Evolutionary conservation across 139 green algal genomes (phyloP), one percentile per base, ranked within the genome.

Genomic region (Dunaliella primolecta): DNA sequence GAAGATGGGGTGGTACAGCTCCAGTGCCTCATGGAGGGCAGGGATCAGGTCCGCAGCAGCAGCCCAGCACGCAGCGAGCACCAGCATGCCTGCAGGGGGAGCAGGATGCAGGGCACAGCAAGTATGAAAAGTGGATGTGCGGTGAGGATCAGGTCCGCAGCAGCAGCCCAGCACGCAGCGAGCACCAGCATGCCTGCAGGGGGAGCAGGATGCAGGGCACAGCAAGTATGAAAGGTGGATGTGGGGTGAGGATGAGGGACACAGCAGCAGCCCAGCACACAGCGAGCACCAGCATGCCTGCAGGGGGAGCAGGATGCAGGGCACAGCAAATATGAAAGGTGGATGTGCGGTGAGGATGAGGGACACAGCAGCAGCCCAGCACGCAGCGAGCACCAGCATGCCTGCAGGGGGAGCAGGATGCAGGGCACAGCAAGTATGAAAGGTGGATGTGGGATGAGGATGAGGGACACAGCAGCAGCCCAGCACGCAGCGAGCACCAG

Each of bases 291-390:
- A 64, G 46, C 46, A 64, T 7, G 46, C 46, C 46, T 64, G 46
- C 46, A 64, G n/a, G n/a, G n/a, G n/a, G n/a, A n/a, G n/a, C n/a
- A n/a, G n/a, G n/a, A n/a, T n/a, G n/a, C n/a, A n/a, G n/a, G n/a
- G n/a, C n/a, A n/a, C n/a, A n/a, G n/a, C n/a, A n/a, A n/a, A n/a
- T n/a, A n/a, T n/a, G n/a, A n/a, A n/a, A n/a, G n/a, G n/a, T n/a
- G n/a, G n/a, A 20, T 86, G 80, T 24, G 87, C 82, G 64, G 82
- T 86, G 0, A 83, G 87, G 25, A 90, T 75, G 31, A 90, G 83
- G 0, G 74, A 64, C 29, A 86, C 75, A 27, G 80, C 82, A 32
- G 75, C 86, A 57, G 55, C 78, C 87, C 87, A 87, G 70, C 80
- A 83, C 0, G 72, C 82, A 1, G 83, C 37, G 15, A 64, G 7